These are phyloP conservation scores for Truncatella angustata DNA, from an alignment of 2,329 filamentous ascomycete species.

Conservation along the genomic window DNA sequence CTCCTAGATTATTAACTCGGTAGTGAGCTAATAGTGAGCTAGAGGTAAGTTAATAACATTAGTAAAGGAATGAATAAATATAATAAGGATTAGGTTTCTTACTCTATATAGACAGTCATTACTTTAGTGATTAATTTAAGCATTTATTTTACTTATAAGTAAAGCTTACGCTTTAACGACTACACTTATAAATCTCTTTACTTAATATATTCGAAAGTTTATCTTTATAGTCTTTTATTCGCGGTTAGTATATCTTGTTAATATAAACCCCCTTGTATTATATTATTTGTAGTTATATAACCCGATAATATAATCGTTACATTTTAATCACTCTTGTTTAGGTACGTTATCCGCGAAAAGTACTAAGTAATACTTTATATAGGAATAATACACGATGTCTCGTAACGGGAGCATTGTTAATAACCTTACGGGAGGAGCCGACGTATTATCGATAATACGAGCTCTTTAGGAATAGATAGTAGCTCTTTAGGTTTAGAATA, in stretches of 20 bases:
- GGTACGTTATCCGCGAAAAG: background rate
- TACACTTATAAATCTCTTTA: background rate
- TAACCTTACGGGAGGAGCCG: background rate
- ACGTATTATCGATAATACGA: background rate
- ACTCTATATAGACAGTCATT: no score
- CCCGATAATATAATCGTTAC: conserved; percentile 1
- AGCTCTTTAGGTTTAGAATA: background rate
- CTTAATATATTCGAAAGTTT: background rate
- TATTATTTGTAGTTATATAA: background rate
- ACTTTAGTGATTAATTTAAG: no score
- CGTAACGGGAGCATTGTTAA: background rate
- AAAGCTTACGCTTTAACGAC: background rate
- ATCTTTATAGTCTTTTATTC: no score
- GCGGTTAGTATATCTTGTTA: no score
- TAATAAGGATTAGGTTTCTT: no score
- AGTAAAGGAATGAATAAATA: no score
- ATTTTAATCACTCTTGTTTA: conserved; percentile 5
- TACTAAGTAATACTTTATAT: background rate
- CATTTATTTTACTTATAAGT: background rate
- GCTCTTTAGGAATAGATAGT: background rate
- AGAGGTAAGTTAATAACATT: no score
- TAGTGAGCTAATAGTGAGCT: no score
- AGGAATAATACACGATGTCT: background rate
- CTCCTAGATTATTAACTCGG: no score
- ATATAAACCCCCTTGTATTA: background rate